Conservation (phyloP, 352 stramenopile genomes). For the Globisporangium mamillatum region DNA sequence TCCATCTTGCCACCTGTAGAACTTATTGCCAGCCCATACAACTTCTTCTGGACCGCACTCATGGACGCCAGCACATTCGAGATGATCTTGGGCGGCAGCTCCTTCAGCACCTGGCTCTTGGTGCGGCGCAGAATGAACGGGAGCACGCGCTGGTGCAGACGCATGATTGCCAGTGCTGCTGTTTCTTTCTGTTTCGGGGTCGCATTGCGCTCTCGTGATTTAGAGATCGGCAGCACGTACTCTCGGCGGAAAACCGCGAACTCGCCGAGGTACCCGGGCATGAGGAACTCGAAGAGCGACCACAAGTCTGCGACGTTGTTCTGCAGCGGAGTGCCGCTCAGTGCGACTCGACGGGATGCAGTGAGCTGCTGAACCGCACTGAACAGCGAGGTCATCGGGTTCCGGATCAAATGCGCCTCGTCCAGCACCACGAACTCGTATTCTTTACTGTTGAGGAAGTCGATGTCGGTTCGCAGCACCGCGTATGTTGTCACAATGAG, state of each 20-base stretch:
- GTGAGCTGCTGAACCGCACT: conserved; percentile 76
- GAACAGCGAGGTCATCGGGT: conserved; percentile 90
- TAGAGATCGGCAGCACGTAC: conserved; percentile 63
- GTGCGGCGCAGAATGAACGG: conserved; percentile 97
- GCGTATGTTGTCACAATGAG: conserved; percentile 86
- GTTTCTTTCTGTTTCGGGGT: conserved; percentile 75
- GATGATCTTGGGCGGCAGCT: conserved; percentile 97
- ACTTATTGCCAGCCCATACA: conserved; percentile 68
- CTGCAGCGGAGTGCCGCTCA: conserved; percentile 97
- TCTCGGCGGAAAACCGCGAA: conserved; percentile 61
- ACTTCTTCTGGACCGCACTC: conserved; percentile 75
- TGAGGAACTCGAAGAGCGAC: conserved; percentile 96
- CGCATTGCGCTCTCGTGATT: conserved; percentile 52
- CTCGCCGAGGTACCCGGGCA: conserved; percentile 96
- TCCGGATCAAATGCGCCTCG: conserved; percentile 97
- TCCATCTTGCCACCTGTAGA: too few relatives aligned
- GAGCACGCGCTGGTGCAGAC: conserved; percentile 94
- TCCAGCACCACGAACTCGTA: conserved; percentile 94
- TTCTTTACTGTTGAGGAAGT: conserved; percentile 40
- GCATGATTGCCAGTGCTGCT: conserved; percentile 86
- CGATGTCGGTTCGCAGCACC: conserved; percentile 83
- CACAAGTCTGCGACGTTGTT: conserved; percentile 97
- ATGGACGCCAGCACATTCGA: conserved; percentile 91
- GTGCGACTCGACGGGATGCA: conserved; percentile 88
- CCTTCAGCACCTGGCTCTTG: conserved; percentile 95